Evolutionary conservation across 1,139 yeast genomes (phyloP).

Genomic region (Chernovozyma sophiae-reginae): DNA sequence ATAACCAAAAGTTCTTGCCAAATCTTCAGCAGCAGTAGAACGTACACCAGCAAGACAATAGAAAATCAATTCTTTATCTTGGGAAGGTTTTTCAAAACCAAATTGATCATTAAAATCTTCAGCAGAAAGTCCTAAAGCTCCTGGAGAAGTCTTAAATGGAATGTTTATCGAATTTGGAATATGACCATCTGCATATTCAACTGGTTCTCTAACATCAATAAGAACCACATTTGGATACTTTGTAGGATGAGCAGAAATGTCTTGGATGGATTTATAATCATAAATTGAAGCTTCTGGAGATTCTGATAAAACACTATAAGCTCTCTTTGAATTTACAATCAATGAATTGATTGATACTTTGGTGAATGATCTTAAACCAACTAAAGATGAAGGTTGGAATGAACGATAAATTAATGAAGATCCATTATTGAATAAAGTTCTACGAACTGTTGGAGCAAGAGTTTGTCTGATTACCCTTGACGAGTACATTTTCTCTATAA

Average conservation of each 20-base stretch:
- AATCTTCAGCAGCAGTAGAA: constrained; percentile 84
- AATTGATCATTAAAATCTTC: constrained; percentile 80
- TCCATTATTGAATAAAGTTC: not conserved
- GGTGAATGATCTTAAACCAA: not conserved
- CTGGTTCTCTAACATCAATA: constrained; percentile 91
- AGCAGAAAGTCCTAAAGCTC: constrained; percentile 76
- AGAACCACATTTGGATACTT: constrained; percentile 45
- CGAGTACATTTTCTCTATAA: no score
- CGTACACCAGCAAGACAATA: constrained; percentile 94
- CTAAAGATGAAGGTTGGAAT: not conserved
- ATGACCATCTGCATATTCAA: constrained; percentile 64
- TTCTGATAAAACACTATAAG: constrained; percentile 27
- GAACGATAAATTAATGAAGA: not conserved
- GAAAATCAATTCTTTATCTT: constrained; percentile 72
- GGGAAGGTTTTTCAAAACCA: constrained; percentile 77
- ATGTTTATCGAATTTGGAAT: constrained; percentile 84
- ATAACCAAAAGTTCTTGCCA: constrained; percentile 89
- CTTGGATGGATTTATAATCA: constrained; percentile 54
- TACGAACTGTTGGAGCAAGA: not conserved
- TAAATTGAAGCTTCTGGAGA: constrained; percentile 48
- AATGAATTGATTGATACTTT: not conserved
- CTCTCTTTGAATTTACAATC: constrained; percentile 9
- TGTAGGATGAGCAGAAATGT: constrained; percentile 37
- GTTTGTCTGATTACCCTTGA: constrained; percentile 8
- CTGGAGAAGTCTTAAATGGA: constrained; percentile 89